Conservation (phyloP, 2,329 filamentous ascomycete species). For the Ceratocystis papillata region DNA sequence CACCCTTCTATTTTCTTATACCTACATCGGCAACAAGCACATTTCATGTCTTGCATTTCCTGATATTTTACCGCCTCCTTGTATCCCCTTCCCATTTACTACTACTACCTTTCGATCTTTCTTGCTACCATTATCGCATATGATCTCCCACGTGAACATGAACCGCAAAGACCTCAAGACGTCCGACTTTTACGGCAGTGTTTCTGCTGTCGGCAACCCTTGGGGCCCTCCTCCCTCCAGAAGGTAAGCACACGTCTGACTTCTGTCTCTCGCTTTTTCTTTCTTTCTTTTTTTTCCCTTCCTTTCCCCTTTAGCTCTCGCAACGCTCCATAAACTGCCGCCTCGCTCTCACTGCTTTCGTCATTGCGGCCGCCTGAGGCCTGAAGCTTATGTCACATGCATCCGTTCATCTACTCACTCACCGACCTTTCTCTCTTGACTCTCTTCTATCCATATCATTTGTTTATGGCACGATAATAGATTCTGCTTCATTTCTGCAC, state of each 20-base stretch:
- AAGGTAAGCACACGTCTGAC: slow-evolving; percentile 20
- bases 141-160: slow-evolving; percentile 21
- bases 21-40: neutral
- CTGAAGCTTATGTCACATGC: neutral
- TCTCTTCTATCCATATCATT: neutral
- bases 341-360: neutral
- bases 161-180: slow-evolving; percentile 24
- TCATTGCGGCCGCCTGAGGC: neutral
- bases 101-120: slow-evolving; percentile 1
- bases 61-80: slow-evolving; percentile 2
- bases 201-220: slow-evolving; percentile 21
- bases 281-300: neutral
- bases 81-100: neutral
- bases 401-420: neutral
- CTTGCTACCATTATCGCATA: neutral
- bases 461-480: neutral
- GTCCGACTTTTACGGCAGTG: slow-evolving; percentile 23
- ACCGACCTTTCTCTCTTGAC: neutral
- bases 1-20: neutral
- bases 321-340: neutral
- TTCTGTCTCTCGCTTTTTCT: neutral
- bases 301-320: neutral
- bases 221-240: slow-evolving; percentile 22
- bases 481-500: neutral
- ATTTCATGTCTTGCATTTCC: slow-evolving; percentile 8